These are phyloP conservation scores for Rhizopus microsporus DNA, from an alignment of 371 early-diverging fungal genomes.

Conservation along the genomic window DNA sequence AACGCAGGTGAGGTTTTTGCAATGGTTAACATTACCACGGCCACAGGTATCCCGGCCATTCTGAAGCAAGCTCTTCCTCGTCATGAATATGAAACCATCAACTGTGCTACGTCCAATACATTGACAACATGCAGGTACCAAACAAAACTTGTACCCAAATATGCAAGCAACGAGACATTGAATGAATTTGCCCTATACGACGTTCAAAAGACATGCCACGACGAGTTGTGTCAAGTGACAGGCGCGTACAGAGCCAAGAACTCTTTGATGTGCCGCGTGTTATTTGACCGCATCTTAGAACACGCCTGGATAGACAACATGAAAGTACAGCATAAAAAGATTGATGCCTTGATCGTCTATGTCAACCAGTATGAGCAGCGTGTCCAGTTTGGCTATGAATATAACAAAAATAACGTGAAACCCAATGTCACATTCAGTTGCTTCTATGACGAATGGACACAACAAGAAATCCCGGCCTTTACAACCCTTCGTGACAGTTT, in stretches of 20 bases:
- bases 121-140: slow-evolving; percentile 35
- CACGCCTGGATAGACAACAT: slow-evolving; percentile 27
- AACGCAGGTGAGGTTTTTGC: slow-evolving; percentile 26
- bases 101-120: slow-evolving; percentile 17
- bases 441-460: slow-evolving; percentile 49
- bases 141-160: slow-evolving; percentile 34
- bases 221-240: slow-evolving; percentile 18
- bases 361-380: slow-evolving; percentile 36
- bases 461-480: slow-evolving; percentile 42
- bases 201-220: slow-evolving; percentile 20
- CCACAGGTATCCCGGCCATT: slow-evolving; percentile 19
- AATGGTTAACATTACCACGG: slow-evolving; percentile 32
- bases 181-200: slow-evolving; percentile 24
- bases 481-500: slow-evolving; percentile 24
- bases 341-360: slow-evolving; percentile 33
- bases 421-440: slow-evolving; percentile 36
- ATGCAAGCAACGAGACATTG: slow-evolving; percentile 22
- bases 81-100: slow-evolving; percentile 26
- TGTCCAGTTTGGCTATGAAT: slow-evolving; percentile 38
- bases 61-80: slow-evolving; percentile 25
- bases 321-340: background rate
- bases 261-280: slow-evolving; percentile 40
- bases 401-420: slow-evolving; percentile 12
- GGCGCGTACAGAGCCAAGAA: slow-evolving; percentile 32
- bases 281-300: slow-evolving; percentile 21